These are phyloP conservation scores for Ophiostoma quercus DNA, from an alignment of 2,329 filamentous ascomycete species.

Conservation along the genomic window DNA sequence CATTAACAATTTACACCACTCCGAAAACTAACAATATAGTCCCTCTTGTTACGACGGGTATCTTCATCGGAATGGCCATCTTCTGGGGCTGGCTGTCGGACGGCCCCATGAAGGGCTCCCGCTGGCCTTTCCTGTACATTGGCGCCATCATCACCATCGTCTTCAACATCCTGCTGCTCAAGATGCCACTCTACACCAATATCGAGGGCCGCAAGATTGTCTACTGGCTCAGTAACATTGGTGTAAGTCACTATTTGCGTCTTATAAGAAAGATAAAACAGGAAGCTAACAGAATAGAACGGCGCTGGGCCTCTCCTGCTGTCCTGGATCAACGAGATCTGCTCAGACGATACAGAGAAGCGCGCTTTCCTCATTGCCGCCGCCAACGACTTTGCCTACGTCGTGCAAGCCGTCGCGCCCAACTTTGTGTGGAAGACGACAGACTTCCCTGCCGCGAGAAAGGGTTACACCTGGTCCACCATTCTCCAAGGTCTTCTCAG, in stretches of 20 bases:
- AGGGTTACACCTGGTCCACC: conserved; percentile 37
- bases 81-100: conserved; percentile 38
- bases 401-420: conserved; percentile 28
- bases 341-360: conserved; percentile 30
- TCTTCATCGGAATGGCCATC: conserved; percentile 36
- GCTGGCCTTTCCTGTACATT: conserved; percentile 38
- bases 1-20: background rate
- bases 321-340: conserved; percentile 32
- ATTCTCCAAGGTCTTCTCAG: conserved; percentile 34
- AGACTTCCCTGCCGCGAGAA: conserved; percentile 36
- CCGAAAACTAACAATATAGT: conserved; percentile 23
- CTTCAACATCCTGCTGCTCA: conserved; percentile 34
- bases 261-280: too few relatives aligned
- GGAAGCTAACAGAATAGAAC: background rate
- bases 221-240: conserved; percentile 38
- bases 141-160: conserved; percentile 35
- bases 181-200: conserved; percentile 2
- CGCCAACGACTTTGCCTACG: conserved; percentile 30
- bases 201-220: conserved; percentile 32
- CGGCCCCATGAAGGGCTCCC: conserved; percentile 31
- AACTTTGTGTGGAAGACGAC: conserved; percentile 36
- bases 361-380: conserved; percentile 30
- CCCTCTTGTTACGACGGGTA: conserved; percentile 34
- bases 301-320: conserved; percentile 38
- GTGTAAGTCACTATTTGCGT: conserved; percentile 23